phyloP scores from a whole-genome alignment of 495 filamentous ascomycete species.

The Penicillium silybi region DNA sequence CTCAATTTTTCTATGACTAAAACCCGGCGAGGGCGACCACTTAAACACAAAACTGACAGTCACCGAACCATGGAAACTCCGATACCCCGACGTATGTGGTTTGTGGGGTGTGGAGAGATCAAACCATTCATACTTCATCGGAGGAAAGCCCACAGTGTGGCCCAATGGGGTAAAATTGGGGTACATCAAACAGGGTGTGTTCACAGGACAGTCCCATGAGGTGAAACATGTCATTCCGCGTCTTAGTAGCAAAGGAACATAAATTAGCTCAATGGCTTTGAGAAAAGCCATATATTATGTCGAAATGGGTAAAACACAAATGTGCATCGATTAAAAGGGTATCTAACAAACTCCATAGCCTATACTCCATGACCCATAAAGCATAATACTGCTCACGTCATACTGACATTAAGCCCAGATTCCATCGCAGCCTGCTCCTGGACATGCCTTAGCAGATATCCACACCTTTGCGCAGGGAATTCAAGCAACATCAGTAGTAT shows the following conservation, averaged over 20 bases:
- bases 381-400: too few species aligned
- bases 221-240: too few species aligned
- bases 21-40: background rate
- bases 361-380: too few species aligned
- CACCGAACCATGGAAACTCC: background rate
- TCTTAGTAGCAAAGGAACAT: too few species aligned
- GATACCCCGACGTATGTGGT: background rate
- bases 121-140: background rate
- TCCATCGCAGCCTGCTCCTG: slow-evolving; percentile 37
- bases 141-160: background rate
- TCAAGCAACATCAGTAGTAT: slow-evolving; percentile 23
- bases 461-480: slow-evolving; percentile 69
- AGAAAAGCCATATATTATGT: too few species aligned
- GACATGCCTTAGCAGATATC: slow-evolving; percentile 78
- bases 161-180: too few species aligned
- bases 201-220: too few species aligned
- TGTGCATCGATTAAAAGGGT: too few species aligned
- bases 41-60: background rate
- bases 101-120: background rate
- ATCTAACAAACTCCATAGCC: too few species aligned
- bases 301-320: too few species aligned
- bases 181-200: too few species aligned
- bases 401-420: background rate
- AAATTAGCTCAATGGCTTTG: too few species aligned
- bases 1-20: background rate